Conservation (phyloP, 208 protist species). For the Acanthamoeba polyphaga region DNA sequence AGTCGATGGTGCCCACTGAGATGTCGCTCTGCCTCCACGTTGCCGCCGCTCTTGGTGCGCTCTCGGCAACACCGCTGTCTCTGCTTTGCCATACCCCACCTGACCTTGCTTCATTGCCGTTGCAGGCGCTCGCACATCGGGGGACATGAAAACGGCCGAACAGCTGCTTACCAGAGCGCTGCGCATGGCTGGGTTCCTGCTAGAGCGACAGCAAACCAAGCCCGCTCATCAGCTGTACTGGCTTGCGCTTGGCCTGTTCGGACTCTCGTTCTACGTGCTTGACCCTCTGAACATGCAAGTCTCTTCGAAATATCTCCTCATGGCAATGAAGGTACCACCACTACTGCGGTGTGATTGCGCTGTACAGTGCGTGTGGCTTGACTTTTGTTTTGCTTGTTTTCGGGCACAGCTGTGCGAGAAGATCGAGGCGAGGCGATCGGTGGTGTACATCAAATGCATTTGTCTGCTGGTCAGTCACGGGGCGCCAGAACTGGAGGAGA, state of each 20-base stretch:
- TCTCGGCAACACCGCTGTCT: neutral
- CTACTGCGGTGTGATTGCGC: too few relatives aligned
- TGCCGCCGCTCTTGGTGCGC: neutral
- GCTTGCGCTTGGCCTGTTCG: neutral
- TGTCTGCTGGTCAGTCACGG: conserved; percentile 10
- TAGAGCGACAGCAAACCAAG: neutral
- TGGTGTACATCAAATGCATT: conserved; percentile 19
- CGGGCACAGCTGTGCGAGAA: conserved; percentile 15
- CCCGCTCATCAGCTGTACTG: conserved; percentile 12
- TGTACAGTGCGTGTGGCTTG: neutral
- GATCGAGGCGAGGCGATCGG: neutral
- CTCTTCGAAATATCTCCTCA: neutral
- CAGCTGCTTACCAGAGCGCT: neutral
- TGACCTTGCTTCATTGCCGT: neutral
- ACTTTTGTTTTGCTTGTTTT: neutral
- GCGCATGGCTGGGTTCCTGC: neutral
- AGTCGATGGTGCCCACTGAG: neutral
- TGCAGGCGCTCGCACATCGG: conserved; percentile 1
- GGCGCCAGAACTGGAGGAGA: neutral
- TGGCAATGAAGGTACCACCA: conserved; percentile 14
- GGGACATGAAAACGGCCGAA: neutral
- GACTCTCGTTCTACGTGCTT: neutral
- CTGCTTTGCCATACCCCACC: neutral
- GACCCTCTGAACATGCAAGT: neutral
- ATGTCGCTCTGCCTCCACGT: conserved; percentile 17